Percentiles rank a stretch among this genome's conserved stretches.
phyloP scores from a whole-genome alignment of 306 rosid species.

The Cicer chorassanicum region DNA sequence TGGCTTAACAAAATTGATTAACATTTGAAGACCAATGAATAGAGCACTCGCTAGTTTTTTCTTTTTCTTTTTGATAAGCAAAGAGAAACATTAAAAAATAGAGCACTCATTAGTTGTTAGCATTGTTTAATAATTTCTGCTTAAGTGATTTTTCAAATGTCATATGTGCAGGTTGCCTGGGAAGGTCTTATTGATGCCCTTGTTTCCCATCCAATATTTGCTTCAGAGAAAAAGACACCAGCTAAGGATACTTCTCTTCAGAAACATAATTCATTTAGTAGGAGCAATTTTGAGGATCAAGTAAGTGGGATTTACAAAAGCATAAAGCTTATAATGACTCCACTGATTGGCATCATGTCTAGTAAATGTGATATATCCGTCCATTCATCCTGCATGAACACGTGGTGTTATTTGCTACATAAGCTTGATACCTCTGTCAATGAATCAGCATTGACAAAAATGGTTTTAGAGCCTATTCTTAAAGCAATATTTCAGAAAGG shows the following conservation, averaged over 20 bases:
- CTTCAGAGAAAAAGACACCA: conserved; percentile 44
- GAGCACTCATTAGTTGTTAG: conserved; percentile 8
- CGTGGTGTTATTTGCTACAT: conserved; percentile 78
- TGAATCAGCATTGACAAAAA: conserved; percentile 50
- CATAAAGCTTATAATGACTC: conserved; percentile 82
- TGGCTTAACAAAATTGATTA: conserved; percentile 18
- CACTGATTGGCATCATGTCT: conserved; percentile 71
- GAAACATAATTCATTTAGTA: conserved; percentile 37
- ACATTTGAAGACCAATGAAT: conserved; percentile 27
- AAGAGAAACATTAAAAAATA: neutral
- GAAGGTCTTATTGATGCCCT: conserved; percentile 87
- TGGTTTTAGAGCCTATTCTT: conserved; percentile 70
- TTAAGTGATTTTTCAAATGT: neutral
- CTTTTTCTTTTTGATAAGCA: neutral
- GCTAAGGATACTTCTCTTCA: conserved; percentile 43
- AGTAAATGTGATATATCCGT: conserved; percentile 70
- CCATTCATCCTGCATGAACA: conserved; percentile 76
- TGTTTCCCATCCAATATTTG: conserved; percentile 52
- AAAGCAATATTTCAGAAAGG: conserved; percentile 64
- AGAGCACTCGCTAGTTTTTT: conserved; percentile 15
- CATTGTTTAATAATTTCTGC: neutral
- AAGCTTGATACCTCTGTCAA: conserved; percentile 71
- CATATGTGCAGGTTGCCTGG: conserved; percentile 76
- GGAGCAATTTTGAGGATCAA: conserved; percentile 45
- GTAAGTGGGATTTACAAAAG: conserved; percentile 65